phyloP scores from a whole-genome alignment of 345 rosid species.

The Dipteronia dyeriana region DNA sequence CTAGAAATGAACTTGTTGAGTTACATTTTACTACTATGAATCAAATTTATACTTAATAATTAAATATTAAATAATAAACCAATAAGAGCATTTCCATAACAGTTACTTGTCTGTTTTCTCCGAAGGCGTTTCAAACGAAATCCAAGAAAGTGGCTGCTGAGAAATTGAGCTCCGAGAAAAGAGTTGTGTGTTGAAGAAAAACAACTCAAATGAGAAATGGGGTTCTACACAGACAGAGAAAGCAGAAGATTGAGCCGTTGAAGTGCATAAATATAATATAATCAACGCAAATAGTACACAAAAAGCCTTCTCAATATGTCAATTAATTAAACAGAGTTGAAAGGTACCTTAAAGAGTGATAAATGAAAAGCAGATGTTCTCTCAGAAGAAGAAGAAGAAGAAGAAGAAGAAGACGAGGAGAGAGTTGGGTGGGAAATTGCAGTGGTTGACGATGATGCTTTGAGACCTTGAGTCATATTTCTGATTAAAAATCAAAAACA shows the following conservation, averaged over 20 bases:
- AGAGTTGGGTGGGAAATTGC: conserved; percentile 33
- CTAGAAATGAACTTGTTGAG: too few species aligned
- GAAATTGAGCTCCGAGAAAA: conserved; percentile 51
- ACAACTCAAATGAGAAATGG: conserved; percentile 40
- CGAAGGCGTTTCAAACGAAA: conserved; percentile 24
- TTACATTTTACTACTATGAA: too few species aligned
- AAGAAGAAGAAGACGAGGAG: conserved; percentile 34
- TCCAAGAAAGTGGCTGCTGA: conserved; percentile 24
- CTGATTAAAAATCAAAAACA: neutral
- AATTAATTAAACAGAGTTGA: neutral
- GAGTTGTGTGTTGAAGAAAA: conserved; percentile 47
- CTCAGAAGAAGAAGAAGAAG: conserved; percentile 30
- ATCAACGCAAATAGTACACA: too few species aligned
- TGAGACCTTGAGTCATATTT: conserved; percentile 33
- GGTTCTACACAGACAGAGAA: conserved; percentile 37
- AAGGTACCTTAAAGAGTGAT: conserved; percentile 39
- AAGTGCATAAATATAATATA: too few species aligned
- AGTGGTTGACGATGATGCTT: conserved; percentile 10
- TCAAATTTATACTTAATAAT: too few species aligned
- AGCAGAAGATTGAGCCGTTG: neutral
- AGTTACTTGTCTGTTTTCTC: conserved; percentile 42
- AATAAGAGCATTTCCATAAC: too few species aligned
- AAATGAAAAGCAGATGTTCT: conserved; percentile 28
- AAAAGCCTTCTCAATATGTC: neutral
- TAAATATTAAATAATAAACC: too few species aligned